These are phyloP conservation scores for Ceratocystis ficicola DNA, from an alignment of 2,329 filamentous ascomycete species.

Conservation along the genomic window DNA sequence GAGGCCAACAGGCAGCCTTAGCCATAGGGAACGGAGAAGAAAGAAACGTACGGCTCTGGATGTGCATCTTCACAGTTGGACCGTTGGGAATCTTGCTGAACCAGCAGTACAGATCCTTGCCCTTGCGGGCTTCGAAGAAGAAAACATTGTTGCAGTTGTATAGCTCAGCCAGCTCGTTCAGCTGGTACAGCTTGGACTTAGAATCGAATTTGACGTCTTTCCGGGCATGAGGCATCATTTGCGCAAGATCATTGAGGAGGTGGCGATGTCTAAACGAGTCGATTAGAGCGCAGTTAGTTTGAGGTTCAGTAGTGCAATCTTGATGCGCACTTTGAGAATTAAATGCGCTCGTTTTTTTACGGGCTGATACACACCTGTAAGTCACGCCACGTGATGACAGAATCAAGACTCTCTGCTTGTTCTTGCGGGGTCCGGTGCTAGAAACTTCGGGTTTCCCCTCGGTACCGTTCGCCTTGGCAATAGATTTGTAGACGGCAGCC, in stretches of 20 bases:
- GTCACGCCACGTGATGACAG: slow-evolving; percentile 88
- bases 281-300: background rate
- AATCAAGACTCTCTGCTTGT: slow-evolving; percentile 71
- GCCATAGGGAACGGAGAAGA: background rate
- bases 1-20: background rate
- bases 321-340: no score
- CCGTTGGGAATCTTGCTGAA: slow-evolving; percentile 74
- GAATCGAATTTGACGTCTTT: slow-evolving; percentile 97
- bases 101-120: slow-evolving; percentile 89
- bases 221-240: slow-evolving; percentile 78
- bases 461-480: slow-evolving; percentile 47
- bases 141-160: slow-evolving; percentile 92
- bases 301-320: background rate
- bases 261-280: slow-evolving; percentile 62
- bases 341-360: background rate
- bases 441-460: slow-evolving; percentile 36
- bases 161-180: slow-evolving; percentile 63
- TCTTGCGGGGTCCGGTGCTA: slow-evolving; percentile 44
- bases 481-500: slow-evolving; percentile 63
- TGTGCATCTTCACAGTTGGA: slow-evolving; percentile 53
- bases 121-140: slow-evolving; percentile 92
- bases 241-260: slow-evolving; percentile 75
- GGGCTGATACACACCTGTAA: slow-evolving; percentile 45
- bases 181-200: slow-evolving; percentile 72
- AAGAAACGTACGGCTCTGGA: slow-evolving; percentile 53